Conservation (phyloP, 1,284 basidiomycete genomes). For the Melampsora abietis-canadensis region DNA sequence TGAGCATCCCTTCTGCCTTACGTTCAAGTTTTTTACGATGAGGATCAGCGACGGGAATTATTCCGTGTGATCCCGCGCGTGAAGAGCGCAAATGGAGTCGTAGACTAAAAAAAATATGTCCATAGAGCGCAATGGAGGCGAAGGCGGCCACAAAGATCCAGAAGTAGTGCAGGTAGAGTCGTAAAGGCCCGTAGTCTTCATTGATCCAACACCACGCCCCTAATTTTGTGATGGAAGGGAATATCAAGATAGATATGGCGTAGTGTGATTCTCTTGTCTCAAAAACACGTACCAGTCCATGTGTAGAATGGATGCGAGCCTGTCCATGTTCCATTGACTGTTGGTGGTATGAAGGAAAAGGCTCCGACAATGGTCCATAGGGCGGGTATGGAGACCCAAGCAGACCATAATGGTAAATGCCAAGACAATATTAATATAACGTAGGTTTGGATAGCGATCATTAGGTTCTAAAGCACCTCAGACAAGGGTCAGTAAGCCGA, state of each 20-base stretch:
- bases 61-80: no score
- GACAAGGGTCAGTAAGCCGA: not conserved
- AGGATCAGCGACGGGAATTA: not conserved
- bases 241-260: no score
- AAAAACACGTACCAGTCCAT: conserved; percentile 27
- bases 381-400: conserved; percentile 22
- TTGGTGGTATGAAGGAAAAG: conserved; percentile 25
- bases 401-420: conserved; percentile 33
- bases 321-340: conserved; percentile 23
- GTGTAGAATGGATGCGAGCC: conserved; percentile 29
- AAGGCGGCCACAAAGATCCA: conserved; percentile 40
- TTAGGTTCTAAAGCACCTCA: conserved; percentile 15
- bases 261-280: no score
- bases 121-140: conserved; percentile 39
- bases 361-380: conserved; percentile 22
- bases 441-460: conserved; percentile 42
- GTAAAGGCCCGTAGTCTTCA: conserved; percentile 18
- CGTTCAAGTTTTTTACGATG: conserved; percentile 29
- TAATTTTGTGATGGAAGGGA: not conserved
- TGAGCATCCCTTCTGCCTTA: conserved; percentile 33
- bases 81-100: conserved; percentile 29
- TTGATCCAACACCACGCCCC: conserved; percentile 44
- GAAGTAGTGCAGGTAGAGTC: conserved; percentile 37
- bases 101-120: conserved; percentile 32
- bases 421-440: conserved; percentile 37